A percentile compares a stretch with the other conserved stretches of the same genome.
These are phyloP conservation scores for Asclepias syriaca DNA, from an alignment of 257 asterid species.

Conservation along the genomic window DNA sequence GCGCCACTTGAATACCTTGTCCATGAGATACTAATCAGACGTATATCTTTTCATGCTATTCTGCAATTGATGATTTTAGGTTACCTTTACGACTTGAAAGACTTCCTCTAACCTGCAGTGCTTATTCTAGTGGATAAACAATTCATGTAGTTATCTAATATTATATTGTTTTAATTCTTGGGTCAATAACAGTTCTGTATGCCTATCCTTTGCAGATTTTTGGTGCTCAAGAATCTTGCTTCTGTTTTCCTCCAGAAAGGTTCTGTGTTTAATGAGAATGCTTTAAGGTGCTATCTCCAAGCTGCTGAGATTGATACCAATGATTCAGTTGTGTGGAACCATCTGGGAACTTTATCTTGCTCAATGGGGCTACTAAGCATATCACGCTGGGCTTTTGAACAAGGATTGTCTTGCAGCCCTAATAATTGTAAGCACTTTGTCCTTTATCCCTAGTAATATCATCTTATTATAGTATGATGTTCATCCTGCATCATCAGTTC, in stretches of 20 bases:
- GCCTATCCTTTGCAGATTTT: slow-evolving; percentile 58
- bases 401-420: slow-evolving; percentile 93
- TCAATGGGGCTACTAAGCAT: slow-evolving; percentile 90
- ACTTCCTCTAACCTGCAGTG: neutral
- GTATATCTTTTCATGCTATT: neutral
- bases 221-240: slow-evolving; percentile 93
- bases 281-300: slow-evolving; percentile 88
- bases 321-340: slow-evolving; percentile 95
- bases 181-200: neutral
- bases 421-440: slow-evolving; percentile 70
- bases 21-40: neutral
- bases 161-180: neutral
- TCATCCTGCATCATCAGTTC: neutral
- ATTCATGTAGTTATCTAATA: neutral
- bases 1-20: neutral
- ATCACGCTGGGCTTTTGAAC: slow-evolving; percentile 99
- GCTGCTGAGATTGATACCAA: slow-evolving; percentile 93
- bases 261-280: slow-evolving; percentile 62
- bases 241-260: slow-evolving; percentile 75
- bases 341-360: slow-evolving; percentile 91
- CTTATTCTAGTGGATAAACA: slow-evolving; percentile 2
- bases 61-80: neutral
- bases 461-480: slow-evolving; percentile 9
- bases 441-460: slow-evolving; percentile 6
- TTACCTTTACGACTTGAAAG: neutral